Evolutionary conservation across 176 grass and related monocot species (phyloP), one percentile per base, ranked within the genome.

Genomic region (Dactylis glomerata): DNA sequence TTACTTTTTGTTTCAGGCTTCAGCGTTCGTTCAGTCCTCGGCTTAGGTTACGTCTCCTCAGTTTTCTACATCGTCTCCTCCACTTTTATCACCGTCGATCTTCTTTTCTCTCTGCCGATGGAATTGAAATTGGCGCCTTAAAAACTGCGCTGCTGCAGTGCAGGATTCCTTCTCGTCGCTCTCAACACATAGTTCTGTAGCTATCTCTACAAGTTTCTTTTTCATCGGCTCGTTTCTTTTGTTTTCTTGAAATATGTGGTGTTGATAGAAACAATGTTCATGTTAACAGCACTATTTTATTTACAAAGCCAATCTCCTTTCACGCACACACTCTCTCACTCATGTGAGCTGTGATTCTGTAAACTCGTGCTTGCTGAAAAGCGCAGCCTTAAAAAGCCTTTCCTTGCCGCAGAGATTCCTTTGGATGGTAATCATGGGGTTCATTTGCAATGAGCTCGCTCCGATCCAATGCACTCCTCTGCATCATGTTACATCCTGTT

Each of bases 341-440:
- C 84, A 55, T 73, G 54, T 77, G 79, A 73, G 40, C 65, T 72
- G 20, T 78, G 83, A 73, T 73, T 49, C 26, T 10, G 30, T 7
- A 3, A 59, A 45, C 59, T 64, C 73, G 77, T 56, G 84, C 75
- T 77, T 67, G 52, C 45, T 61, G n/a, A 40, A 83, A 83, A 59
- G 67, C 46, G 30, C 88, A 79, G 66, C 80, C 58, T 75, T 90
- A 58, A 33, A 87, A 86, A 80, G 80, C 42, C 59, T 68, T 75
- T 86, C 50, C n/a, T 44, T 40, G 12, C 80, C 27, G 84, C 32
- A 87, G 16, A 90, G 84, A 90, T 87, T 90, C 84, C 88, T 90
- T 90, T 80, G 78, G 75, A 83, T 73, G 80, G 19, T 57, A 79
- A 90, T 87, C 80, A 87, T 90, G 49, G 49, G 55, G 28, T 77